Evolutionary conservation across 2,329 filamentous ascomycete genomes (phyloP), one percentile per base, ranked within the genome.

Genomic region (Penicillium sp.): DNA sequence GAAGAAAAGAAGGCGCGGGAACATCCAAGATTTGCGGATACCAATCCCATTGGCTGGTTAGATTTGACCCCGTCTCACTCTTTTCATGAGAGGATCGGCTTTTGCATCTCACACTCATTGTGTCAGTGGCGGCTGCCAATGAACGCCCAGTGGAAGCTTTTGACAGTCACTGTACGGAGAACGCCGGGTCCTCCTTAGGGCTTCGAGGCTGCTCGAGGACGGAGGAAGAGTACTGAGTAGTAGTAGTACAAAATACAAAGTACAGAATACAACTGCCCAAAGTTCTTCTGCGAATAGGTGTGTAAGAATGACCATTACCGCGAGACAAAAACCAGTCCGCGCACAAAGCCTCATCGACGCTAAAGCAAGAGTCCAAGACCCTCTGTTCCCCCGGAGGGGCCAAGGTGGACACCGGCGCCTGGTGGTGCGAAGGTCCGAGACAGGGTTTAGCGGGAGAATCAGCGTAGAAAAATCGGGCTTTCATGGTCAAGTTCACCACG

Each of bases 341-440:
- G n/a, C 15, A 24, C 24, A 51, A 49, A 58, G 40, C 53, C 30
- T 57, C 35, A 49, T 60, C 53, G 33, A 64, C 59, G 57, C 61
- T 63, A 59, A 59, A 63, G 54, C 30, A 33, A 12, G 12, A 10
- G 30, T 33, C 30, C 50, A 54, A 63, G 50, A 66, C 65, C 49
- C 54, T 47, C 42, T 15, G 42, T 47, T 47, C 24, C 53, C 8
- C 47, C 42, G 9, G 28, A 38, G 30, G 30, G 12, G 30, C 30
- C 30, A 33, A 12, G 59, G 60, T 38, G 54, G 55, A 59, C 53
- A 57, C 33, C 33, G 17, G 22, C 15, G 17, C 33, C 22, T 19
- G 51, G 55, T 58, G 53, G 61, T 28, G 42, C 33, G 59, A 67
- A 35, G 56, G 58, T 50, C 56, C 58, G 60, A 67, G 66, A 67